Percentiles rank a stretch among this genome's conserved stretches.
Conservation (phyloP, 2,329 filamentous ascomycete species). For the Emergomyces orientalis region DNA sequence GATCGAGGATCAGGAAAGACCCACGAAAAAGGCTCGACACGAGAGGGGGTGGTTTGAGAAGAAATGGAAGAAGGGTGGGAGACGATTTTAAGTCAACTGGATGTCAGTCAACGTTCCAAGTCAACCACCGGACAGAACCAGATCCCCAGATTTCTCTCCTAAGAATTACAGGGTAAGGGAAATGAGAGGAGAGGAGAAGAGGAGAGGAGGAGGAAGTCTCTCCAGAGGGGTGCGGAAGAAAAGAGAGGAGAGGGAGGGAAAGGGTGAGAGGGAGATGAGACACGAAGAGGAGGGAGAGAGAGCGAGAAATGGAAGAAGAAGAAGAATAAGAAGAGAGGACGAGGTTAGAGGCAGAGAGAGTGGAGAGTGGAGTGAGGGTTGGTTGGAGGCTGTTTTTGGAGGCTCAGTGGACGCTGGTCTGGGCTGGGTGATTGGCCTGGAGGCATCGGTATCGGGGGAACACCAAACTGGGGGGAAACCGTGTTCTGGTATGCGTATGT, state of each 20-base stretch:
- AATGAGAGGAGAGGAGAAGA: slow-evolving; percentile 21
- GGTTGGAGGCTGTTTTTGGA: neutral
- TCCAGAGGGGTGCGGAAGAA: slow-evolving; percentile 20
- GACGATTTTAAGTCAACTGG: slow-evolving; percentile 20
- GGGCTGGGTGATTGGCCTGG: neutral
- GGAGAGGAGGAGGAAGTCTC: slow-evolving; percentile 19
- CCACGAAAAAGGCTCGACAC: slow-evolving; percentile 7
- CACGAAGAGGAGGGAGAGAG: slow-evolving; percentile 16
- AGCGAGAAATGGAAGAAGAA: slow-evolving; percentile 3
- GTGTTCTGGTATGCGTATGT: neutral
- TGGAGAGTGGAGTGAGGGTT: neutral
- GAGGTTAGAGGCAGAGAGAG: neutral
- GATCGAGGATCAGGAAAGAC: neutral
- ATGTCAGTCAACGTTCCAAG: slow-evolving; percentile 16
- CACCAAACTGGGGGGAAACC: neutral
- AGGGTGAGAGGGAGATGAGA: slow-evolving; percentile 30
- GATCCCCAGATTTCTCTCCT: slow-evolving; percentile 32
- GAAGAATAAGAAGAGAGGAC: neutral
- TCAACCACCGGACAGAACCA: slow-evolving; percentile 24
- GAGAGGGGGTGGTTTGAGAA: slow-evolving; percentile 15
- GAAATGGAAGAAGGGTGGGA: slow-evolving; percentile 26
- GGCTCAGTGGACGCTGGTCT: neutral
- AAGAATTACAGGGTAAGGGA: slow-evolving; percentile 19
- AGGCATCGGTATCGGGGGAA: neutral
- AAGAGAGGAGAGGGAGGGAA: slow-evolving; percentile 28